These are phyloP conservation scores for Chytriomyces sp. DNA, from an alignment of 192 early-diverging fungal species.

Conservation along the genomic window DNA sequence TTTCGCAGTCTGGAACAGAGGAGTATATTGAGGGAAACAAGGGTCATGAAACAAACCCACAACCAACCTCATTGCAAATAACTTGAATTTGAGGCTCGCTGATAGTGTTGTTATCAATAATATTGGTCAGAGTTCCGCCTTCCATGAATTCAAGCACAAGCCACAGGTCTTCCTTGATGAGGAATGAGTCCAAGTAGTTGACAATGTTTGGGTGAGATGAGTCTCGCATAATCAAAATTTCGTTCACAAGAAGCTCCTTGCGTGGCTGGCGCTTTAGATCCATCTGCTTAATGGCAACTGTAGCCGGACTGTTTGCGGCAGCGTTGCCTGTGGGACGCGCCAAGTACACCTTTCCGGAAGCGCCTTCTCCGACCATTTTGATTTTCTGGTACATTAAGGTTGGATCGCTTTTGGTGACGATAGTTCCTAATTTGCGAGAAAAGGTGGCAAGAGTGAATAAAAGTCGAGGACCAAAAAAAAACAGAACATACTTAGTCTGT, in stretches of 20 bases:
- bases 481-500: conserved; percentile 68
- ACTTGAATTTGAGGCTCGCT: conserved; percentile 81
- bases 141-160: conserved; percentile 99
- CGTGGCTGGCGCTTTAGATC: conserved; percentile 58
- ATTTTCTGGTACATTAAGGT: conserved; percentile 87
- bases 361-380: conserved; percentile 97
- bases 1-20: conserved; percentile 57
- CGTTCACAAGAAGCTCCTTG: conserved; percentile 69
- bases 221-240: conserved; percentile 87
- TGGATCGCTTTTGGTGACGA: conserved; percentile 92
- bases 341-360: conserved; percentile 97
- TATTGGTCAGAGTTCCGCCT: conserved; percentile 94
- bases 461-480: background rate
- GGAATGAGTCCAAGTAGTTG: conserved; percentile 92
- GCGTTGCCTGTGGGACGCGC: conserved; percentile 64
- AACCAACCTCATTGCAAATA: conserved; percentile 66
- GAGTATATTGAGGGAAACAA: background rate
- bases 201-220: conserved; percentile 92
- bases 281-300: conserved; percentile 69
- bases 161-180: conserved; percentile 91
- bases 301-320: conserved; percentile 14
- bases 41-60: background rate
- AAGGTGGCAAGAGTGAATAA: background rate
- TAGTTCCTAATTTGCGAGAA: conserved; percentile 42
- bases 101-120: conserved; percentile 91